phyloP scores from a whole-genome alignment of 768 basidiomycete genomes.

The Boletus eberwhitei region DNA sequence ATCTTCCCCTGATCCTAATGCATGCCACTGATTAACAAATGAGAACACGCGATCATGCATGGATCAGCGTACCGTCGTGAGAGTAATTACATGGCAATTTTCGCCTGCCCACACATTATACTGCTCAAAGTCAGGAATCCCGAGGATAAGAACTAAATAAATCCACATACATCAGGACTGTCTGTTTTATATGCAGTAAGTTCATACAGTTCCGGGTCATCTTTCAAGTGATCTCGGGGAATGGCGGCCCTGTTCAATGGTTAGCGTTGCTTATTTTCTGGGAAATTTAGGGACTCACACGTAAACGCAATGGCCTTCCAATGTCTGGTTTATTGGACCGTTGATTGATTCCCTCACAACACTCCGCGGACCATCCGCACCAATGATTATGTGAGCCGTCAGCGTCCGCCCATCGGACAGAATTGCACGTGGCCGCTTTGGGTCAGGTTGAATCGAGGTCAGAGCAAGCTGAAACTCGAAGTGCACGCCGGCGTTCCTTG shows the following conservation, averaged over 20 bases:
- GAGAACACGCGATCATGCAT: background rate
- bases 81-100: conserved; percentile 18
- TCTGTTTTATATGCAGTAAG: conserved; percentile 25
- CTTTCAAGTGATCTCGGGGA: conserved; percentile 39
- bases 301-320: conserved; percentile 41
- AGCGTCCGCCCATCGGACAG: conserved; percentile 45
- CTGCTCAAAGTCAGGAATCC: conserved; percentile 7
- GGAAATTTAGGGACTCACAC: conserved; percentile 34
- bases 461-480: conserved; percentile 46
- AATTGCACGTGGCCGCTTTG: conserved; percentile 28
- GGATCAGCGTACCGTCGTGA: conserved; percentile 24
- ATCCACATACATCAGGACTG: conserved; percentile 20
- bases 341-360: conserved; percentile 36
- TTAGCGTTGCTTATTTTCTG: background rate
- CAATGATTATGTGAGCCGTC: conserved; percentile 53
- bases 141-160: background rate
- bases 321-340: conserved; percentile 28
- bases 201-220: conserved; percentile 42
- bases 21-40: background rate
- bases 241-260: conserved; percentile 37
- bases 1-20: conserved; percentile 35
- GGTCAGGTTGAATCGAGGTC: conserved; percentile 30
- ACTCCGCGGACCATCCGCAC: conserved; percentile 59
- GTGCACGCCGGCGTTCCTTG: conserved; percentile 46
- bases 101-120: conserved; percentile 29